phyloP scores from a whole-genome alignment of 2,329 filamentous ascomycete species.

The Penicillium sp. region DNA sequence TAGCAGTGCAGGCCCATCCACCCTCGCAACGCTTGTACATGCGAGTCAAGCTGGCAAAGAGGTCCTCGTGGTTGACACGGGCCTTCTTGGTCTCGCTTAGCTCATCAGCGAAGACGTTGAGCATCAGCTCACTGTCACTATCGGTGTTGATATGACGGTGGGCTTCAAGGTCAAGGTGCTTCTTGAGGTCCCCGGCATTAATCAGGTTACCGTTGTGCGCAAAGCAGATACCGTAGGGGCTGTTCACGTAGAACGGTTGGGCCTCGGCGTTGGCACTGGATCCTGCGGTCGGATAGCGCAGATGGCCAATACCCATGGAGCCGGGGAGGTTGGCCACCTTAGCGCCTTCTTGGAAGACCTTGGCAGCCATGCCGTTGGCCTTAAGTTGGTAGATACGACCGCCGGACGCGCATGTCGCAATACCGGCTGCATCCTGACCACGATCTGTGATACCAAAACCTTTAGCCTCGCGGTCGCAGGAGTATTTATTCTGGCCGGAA shows the following conservation, averaged over 20 bases:
- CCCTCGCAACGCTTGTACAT: conserved; percentile 74
- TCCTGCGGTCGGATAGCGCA: conserved; percentile 87
- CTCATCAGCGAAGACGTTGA: conserved; percentile 85
- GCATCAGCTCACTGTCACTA: conserved; percentile 80
- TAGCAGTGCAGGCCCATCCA: conserved; percentile 76
- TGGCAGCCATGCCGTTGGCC: conserved; percentile 81
- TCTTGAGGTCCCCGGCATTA: conserved; percentile 68
- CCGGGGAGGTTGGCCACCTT: conserved; percentile 73
- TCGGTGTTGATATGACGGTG: conserved; percentile 89
- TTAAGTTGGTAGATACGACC: conserved; percentile 88
- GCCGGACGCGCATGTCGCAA: conserved; percentile 70
- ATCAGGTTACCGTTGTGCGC: conserved; percentile 88
- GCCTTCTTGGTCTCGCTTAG: conserved; percentile 78
- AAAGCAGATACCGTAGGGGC: conserved; percentile 77
- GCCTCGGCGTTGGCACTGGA: conserved; percentile 81
- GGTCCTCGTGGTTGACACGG: conserved; percentile 73
- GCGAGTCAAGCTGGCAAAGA: conserved; percentile 68
- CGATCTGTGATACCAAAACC: conserved; percentile 50
- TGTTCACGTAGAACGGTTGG: conserved; percentile 91
- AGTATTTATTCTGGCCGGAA: conserved; percentile 14
- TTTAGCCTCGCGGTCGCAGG: conserved; percentile 24
- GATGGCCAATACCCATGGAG: conserved; percentile 81
- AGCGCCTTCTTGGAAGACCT: conserved; percentile 79
- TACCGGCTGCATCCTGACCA: conserved; percentile 86
- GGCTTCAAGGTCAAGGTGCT: conserved; percentile 72